Base-by-base conservation (phyloP, 148 eudicot species). In the Drosera capensis region DNA sequence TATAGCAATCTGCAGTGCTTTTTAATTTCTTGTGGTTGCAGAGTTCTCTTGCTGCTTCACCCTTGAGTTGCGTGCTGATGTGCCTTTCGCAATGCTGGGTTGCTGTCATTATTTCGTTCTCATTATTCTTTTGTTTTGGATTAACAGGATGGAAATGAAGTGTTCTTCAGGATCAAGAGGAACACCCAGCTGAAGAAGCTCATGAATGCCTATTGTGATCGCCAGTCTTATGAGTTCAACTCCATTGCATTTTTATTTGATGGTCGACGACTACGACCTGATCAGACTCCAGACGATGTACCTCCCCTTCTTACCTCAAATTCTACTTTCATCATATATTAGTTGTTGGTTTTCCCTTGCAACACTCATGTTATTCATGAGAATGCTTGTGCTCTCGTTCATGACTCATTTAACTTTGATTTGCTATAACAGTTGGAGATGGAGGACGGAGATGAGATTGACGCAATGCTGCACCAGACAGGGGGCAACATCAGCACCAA, bases 391-490 rank as follows among this genome's bases (percentile, higher is more conserved):
- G 8, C n/a, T n/a, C n/a, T n/a, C n/a, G n/a, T n/a, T n/a, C n/a
- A n/a, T n/a, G n/a, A n/a, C n/a, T n/a, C n/a, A n/a, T n/a, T n/a
- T n/a, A n/a, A n/a, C n/a, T n/a, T n/a, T n/a, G n/a, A n/a, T n/a
- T n/a, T n/a, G n/a, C n/a, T n/a, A 4, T 11, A 9, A 8, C 48
- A 54, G 63, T 29, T 59, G 16, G 63, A 59, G 19, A 59, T 59
- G 63, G 63, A 59, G 40, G 63, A 59, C 20, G 63, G 63, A 1
- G 63, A 59, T 25, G 63, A 59, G 37, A 59, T 59, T n/a, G 63
- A 59, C 35, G 63, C 63, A 1, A 59, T 59, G 63, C 48, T 59
- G 23, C 63, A 59, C 56, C 63, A 59, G 25, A 59, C 56, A 23
- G 63, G 63, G 28, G 63, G 63, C 7, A 3, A 11, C 16, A 17